Percentiles rank a stretch among this genome's conserved stretches.
These are phyloP conservation scores for Ophiostoma piceae DNA, from an alignment of 2,329 filamentous ascomycete genomes.

Conservation along the genomic window DNA sequence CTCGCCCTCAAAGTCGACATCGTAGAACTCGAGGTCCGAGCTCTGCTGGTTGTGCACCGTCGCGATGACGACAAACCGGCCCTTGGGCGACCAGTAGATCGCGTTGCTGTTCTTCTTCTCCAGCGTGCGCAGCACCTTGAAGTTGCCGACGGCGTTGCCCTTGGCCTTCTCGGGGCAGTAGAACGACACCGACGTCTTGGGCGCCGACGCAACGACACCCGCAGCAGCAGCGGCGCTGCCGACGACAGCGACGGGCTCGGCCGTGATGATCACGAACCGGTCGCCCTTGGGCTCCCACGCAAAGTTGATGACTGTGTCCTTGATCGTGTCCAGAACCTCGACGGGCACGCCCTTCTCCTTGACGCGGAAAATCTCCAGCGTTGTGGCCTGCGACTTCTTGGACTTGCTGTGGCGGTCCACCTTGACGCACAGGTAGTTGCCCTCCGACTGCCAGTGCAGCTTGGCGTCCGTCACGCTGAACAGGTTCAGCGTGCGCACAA, in stretches of 20 bases:
- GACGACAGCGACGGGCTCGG: constrained; percentile 57
- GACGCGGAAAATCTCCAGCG: constrained; percentile 96
- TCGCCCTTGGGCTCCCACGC: constrained; percentile 98
- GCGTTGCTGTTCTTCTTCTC: constrained; percentile 99
- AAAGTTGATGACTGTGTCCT: constrained; percentile 99
- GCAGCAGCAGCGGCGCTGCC: constrained; percentile 84
- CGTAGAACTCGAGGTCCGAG: constrained; percentile 95
- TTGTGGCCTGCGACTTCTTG: constrained; percentile 95
- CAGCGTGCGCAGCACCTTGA: constrained; percentile 88
- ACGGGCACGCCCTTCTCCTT: constrained; percentile 97
- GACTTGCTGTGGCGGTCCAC: constrained; percentile 98
- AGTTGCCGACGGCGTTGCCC: constrained; percentile 75
- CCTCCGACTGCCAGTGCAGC: constrained; percentile 97
- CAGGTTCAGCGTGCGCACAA: constrained; percentile 89
- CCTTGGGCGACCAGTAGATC: constrained; percentile 97
- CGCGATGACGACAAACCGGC: constrained; percentile 89
- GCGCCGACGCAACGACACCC: constrained; percentile 71
- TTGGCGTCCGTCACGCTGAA: constrained; percentile 98
- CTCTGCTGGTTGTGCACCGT: constrained; percentile 89
- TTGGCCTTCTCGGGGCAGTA: constrained; percentile 96
- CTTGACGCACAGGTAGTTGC: constrained; percentile 92
- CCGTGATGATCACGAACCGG: constrained; percentile 94
- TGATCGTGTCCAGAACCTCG: constrained; percentile 94
- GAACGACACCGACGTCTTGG: constrained; percentile 93
- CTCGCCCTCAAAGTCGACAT: constrained; percentile 96